A percentile compares a stretch with the other conserved stretches of the same genome.
phyloP scores from a whole-genome alignment of 164 flowering plant species.

The Protea cynaroides region DNA sequence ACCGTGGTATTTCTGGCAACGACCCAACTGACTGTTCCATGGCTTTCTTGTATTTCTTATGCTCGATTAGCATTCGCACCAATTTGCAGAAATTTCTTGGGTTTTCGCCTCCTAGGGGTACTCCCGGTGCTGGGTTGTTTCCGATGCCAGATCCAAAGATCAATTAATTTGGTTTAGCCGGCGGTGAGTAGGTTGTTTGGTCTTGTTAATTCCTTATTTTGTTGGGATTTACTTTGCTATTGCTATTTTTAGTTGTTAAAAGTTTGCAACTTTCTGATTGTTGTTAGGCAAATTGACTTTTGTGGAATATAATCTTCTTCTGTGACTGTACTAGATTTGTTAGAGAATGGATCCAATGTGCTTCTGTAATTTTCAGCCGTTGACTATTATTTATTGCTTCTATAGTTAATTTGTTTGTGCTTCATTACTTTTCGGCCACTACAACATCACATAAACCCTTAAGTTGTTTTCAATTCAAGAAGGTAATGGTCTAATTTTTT shows the following conservation, averaged over 20 bases:
- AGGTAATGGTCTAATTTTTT: no score
- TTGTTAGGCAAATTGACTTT: not conserved
- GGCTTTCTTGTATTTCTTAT: slow-evolving; percentile 89
- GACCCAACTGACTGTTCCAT: slow-evolving; percentile 95
- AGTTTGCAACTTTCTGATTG: not conserved
- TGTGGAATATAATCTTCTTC: not conserved
- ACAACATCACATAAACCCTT: no score
- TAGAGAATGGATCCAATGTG: not conserved
- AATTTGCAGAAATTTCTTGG: slow-evolving; percentile 97
- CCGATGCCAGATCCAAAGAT: slow-evolving; percentile 95
- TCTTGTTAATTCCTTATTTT: slow-evolving; percentile 8
- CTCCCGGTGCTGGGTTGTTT: slow-evolving; percentile 70
- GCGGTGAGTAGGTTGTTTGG: not conserved
- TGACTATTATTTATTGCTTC: not conserved
- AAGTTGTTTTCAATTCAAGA: no score
- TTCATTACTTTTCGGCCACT: not conserved
- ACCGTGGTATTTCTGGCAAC: slow-evolving; percentile 64
- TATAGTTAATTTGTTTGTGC: not conserved
- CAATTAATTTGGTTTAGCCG: slow-evolving; percentile 22
- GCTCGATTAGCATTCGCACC: slow-evolving; percentile 91
- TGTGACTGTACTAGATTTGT: not conserved
- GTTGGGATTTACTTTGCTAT: not conserved
- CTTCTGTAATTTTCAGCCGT: not conserved
- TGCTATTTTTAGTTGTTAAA: not conserved
- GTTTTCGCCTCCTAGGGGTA: slow-evolving; percentile 88